Evolutionary conservation across 805 yeast genomes (phyloP), one percentile per base, ranked within the genome.

Genomic region (Huiozyma naganishii): DNA sequence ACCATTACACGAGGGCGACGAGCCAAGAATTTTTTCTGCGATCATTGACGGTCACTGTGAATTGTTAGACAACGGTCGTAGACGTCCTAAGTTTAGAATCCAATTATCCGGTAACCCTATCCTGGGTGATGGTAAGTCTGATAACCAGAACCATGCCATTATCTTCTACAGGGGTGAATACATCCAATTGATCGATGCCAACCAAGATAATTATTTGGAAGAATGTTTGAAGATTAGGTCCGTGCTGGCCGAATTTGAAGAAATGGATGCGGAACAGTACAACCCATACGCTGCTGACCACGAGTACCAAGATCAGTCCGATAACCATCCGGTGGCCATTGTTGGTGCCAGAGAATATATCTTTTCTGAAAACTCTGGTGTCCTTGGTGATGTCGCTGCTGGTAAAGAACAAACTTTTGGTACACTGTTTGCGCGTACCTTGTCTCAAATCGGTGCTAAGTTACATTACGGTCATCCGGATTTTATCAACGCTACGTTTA

Each of bases 351-450:
- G 97, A 57, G 97, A 89, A 61, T 88, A 88, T 61, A 88, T 89
- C 38, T 90, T 89, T 67, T 83, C 95, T 6, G 96, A 89, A 63
- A 84, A 84, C 56, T 77, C 86, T 45, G 97, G 97, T 51, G 81
- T 89, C 23, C 69, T 89, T 39, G 97, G 97, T 46, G 97, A 89
- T 66, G 85, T 89, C 52, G 96, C 97, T 29, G 97, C 97, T 35
- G 95, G 95, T 29, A 89, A 89, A 62, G 97, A 89, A 62, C 96
- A 90, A 65, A 89, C 97, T 2, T 89, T 89, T 68, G 97, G 97
- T 40, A 89, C 97, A 0, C 67, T 90, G 55, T 89, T 90, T 69
- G 95, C 97, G 2, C 73, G 97, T 59, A 88, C 96, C 0, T 68
- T 89, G 54, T 88, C 96, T 1, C 89, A 85, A 57, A 85, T 90